These are phyloP conservation scores for Penicillium italicum DNA, from an alignment of 2,329 filamentous ascomycete genomes.

Conservation along the genomic window DNA sequence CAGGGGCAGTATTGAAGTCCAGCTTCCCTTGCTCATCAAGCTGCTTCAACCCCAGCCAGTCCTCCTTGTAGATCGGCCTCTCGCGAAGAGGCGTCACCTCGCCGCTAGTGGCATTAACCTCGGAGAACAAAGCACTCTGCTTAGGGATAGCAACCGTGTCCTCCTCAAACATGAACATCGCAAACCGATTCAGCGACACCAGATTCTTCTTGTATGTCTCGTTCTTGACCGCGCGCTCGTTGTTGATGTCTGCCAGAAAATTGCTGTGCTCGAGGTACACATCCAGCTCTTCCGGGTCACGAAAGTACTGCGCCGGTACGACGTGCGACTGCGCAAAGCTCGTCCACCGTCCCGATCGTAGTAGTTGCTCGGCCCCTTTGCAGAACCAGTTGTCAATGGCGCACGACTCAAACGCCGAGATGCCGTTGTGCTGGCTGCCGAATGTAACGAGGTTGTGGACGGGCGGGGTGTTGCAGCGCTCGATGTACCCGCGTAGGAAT, in stretches of 20 bases:
- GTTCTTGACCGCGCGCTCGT: constrained; percentile 77
- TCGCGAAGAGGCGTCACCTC: constrained; percentile 65
- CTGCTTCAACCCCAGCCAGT: constrained; percentile 83
- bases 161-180: constrained; percentile 84
- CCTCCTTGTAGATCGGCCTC: constrained; percentile 73
- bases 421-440: constrained; percentile 89
- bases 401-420: constrained; percentile 76
- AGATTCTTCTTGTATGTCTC: constrained; percentile 68
- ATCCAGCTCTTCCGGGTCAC: constrained; percentile 64
- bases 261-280: constrained; percentile 76
- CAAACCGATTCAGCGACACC: constrained; percentile 67
- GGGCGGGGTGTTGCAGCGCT: constrained; percentile 76
- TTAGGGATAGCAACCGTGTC: constrained; percentile 85
- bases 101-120: constrained; percentile 66
- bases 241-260: constrained; percentile 94
- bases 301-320: constrained; percentile 94
- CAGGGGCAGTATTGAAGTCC: constrained; percentile 68
- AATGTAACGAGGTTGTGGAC: constrained; percentile 81
- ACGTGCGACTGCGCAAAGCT: constrained; percentile 71
- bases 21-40: constrained; percentile 77
- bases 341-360: constrained; percentile 78
- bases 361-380: constrained; percentile 70
- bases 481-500: constrained; percentile 86
- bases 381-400: constrained; percentile 71
- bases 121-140: constrained; percentile 85